Evolutionary conservation across 768 basidiomycete genomes (phyloP).

Genomic region (Chiua virens): DNA sequence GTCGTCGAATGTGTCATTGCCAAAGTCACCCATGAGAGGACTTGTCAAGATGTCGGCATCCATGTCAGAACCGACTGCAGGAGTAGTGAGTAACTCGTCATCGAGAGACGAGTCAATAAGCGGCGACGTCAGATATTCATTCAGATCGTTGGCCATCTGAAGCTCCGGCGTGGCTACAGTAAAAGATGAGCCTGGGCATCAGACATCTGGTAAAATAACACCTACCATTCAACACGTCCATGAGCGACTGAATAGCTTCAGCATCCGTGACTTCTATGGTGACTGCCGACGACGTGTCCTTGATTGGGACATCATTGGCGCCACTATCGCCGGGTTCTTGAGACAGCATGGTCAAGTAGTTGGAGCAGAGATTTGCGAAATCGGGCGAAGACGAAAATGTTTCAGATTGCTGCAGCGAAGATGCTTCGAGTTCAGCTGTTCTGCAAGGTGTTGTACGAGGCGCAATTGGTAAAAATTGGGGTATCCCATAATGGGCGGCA

Average conservation of each 20-base stretch:
- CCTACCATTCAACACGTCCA: conserved; percentile 41
- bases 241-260: conserved; percentile 37
- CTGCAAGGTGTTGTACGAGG: conserved; percentile 58
- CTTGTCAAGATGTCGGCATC: conserved; percentile 42
- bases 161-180: conserved; percentile 40
- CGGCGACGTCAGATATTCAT: conserved; percentile 48
- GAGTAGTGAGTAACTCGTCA: conserved; percentile 44
- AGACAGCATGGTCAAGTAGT: conserved; percentile 70
- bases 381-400: conserved; percentile 36
- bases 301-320: conserved; percentile 32
- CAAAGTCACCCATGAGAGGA: conserved; percentile 38
- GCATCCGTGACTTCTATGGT: conserved; percentile 21
- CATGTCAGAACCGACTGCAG: conserved; percentile 39
- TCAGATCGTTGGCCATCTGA: conserved; percentile 36
- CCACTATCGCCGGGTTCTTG: conserved; percentile 44
- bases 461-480: conserved; percentile 65
- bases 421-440: conserved; percentile 33
- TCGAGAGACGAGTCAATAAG: conserved; percentile 49
- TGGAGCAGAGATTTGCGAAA: conserved; percentile 48
- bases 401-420: conserved; percentile 24
- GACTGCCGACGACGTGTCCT: conserved; percentile 28
- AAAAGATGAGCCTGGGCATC: background rate
- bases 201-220: background rate
- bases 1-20: conserved; percentile 30
- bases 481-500: conserved; percentile 78